Evolutionary conservation across 73 alveolate species (phyloP), one percentile per base, ranked within the genome.

Genomic region (Paramecium tetraurelia): DNA sequence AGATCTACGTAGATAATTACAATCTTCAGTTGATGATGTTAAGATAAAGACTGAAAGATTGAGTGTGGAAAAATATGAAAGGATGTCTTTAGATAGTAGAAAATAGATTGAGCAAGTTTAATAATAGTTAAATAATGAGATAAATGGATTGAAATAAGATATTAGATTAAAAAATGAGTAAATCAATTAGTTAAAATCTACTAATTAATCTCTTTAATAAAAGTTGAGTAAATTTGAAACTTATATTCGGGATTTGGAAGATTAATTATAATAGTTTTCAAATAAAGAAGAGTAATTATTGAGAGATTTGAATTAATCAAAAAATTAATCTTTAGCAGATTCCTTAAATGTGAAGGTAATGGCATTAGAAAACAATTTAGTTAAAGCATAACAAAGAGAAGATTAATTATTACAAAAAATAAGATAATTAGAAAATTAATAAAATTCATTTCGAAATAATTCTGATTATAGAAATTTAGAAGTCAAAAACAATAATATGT

Each of bases 211-310:
- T 12, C 59, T 35, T 9, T 22, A 41, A 75, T 38, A 38, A 20
- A 75, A 75, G 7, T 7, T 75, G 12, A 41, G 8, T 21, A 75
- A 75, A 75, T 75, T 38, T 75, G 87, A 75, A 16, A 35, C 58
- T 14, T 75, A 75, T 75, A 75, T 75, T 41, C 20, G 33, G 4
- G 87, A 75, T 75, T 75, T 75, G 10, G 87, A 75, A 38, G 87
- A 75, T 75, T 38, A 75, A 41, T 35, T 75, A 8, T 10, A 41
- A 22, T 33, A 75, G 8, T 41, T 75, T 35, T 75, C 87, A 75
- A 38, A 20, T 18, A 75, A 75, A 38, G 87, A 75, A 75, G 87
- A 75, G 3, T n/a, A 41, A 75, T 75, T 75, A 75, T 75, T 41
- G n/a, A 38, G 35, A 16, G 38, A 75, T 6, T 75, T 75, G 59